These are phyloP conservation scores for Talaromyces pinophilus DNA, from an alignment of 2,329 filamentous ascomycete genomes.

Conservation along the genomic window DNA sequence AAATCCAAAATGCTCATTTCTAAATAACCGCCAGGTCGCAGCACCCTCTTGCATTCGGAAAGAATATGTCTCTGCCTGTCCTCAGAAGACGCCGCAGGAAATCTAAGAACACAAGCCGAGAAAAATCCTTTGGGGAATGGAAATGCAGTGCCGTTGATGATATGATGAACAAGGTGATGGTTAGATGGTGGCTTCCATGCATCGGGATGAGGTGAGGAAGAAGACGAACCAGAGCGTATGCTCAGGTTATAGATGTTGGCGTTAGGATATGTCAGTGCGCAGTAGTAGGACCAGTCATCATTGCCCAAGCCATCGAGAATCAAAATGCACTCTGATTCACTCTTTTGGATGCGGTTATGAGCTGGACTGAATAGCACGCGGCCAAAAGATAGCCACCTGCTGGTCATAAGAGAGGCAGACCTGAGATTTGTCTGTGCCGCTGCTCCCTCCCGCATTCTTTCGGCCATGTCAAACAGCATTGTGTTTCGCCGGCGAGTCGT, in stretches of 20 bases:
- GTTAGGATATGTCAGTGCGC: conserved; percentile 50
- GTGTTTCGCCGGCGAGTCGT: conserved; percentile 38
- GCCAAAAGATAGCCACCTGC: conserved; percentile 54
- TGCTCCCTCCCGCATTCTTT: conserved; percentile 44
- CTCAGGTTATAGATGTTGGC: conserved; percentile 49
- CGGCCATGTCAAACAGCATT: conserved; percentile 42
- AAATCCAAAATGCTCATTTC: conserved; percentile 53
- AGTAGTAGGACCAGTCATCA: conserved; percentile 56
- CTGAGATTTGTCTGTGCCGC: conserved; percentile 49
- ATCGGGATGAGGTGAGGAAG: conserved; percentile 39
- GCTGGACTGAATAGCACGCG: conserved; percentile 54
- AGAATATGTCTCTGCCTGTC: conserved; percentile 46
- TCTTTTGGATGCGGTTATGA: conserved; percentile 46
- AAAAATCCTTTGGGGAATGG: conserved; percentile 53
- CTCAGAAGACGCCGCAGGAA: conserved; percentile 50
- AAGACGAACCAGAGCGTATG: conserved; percentile 36
- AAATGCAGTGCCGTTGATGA: conserved; percentile 43
- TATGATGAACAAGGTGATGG: conserved; percentile 46
- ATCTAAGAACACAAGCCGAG: conserved; percentile 48
- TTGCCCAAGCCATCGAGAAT: conserved; percentile 55
- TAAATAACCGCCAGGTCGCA: conserved; percentile 52
- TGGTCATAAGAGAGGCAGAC: conserved; percentile 54
- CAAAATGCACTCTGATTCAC: conserved; percentile 47
- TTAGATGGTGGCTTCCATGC: conserved; percentile 48
- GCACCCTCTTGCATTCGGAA: conserved; percentile 52